These are phyloP conservation scores for Agarophyton chilense DNA, from an alignment of 23 red algal species.

Conservation along the genomic window DNA sequence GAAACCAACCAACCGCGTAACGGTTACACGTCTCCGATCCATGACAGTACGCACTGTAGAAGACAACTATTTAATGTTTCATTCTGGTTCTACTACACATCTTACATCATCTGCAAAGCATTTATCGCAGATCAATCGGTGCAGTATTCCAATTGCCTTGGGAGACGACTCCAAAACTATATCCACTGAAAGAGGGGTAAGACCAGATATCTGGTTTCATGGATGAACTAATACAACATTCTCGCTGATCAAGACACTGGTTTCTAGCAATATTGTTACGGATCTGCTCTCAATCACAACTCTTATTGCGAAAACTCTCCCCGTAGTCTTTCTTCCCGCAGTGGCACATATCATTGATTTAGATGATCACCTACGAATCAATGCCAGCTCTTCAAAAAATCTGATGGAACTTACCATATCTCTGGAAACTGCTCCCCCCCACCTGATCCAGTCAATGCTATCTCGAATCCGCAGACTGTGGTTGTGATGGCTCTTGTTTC, in stretches of 20 bases:
- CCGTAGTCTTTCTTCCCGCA: constrained; percentile 20
- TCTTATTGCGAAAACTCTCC: constrained; percentile 19
- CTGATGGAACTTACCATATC: neutral
- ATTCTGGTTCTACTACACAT: constrained; percentile 36
- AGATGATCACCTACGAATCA: constrained; percentile 16
- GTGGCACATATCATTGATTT: constrained; percentile 33
- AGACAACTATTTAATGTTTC: neutral
- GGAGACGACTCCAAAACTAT: constrained; percentile 38
- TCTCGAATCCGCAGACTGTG: neutral
- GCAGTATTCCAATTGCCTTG: constrained; percentile 13
- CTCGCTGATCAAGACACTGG: constrained; percentile 1
- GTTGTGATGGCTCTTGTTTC: neutral
- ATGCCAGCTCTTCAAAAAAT: constrained; percentile 7
- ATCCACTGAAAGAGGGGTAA: constrained; percentile 17
- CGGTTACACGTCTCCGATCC: neutral
- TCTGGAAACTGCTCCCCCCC: neutral
- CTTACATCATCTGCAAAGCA: neutral
- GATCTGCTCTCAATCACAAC: constrained; percentile 14
- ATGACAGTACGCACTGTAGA: neutral
- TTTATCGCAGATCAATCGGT: neutral
- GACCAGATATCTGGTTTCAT: neutral
- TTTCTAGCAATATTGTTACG: constrained; percentile 14
- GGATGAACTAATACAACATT: neutral
- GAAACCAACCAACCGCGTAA: neutral
- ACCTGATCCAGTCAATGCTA: neutral